These are phyloP conservation scores for Kodamaea restingae DNA, from an alignment of 805 yeast genomes.

Conservation along the genomic window DNA sequence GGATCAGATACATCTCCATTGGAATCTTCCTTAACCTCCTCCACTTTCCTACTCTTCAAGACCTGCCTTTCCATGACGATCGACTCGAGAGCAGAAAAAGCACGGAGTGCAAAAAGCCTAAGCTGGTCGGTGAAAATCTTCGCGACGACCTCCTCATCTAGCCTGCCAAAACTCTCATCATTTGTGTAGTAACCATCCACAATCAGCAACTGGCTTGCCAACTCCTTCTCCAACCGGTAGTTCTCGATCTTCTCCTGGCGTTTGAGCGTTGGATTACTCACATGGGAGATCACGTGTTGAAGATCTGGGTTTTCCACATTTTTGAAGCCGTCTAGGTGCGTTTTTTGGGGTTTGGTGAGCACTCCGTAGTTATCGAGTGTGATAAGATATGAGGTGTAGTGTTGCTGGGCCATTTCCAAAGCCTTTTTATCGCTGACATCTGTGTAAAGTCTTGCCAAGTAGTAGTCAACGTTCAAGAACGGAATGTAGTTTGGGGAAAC, in stretches of 20 bases:
- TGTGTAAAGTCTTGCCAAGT: slow-evolving; percentile 38
- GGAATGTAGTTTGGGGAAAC: slow-evolving; percentile 59
- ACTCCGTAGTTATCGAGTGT: slow-evolving; percentile 21
- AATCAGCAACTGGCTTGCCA: slow-evolving; percentile 40
- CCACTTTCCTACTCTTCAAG: slow-evolving; percentile 41
- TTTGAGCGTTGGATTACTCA: slow-evolving; percentile 38
- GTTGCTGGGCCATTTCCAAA: slow-evolving; percentile 32
- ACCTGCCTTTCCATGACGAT: slow-evolving; percentile 64
- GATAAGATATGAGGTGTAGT: slow-evolving; percentile 33
- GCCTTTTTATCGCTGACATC: slow-evolving; percentile 22
- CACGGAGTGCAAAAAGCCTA: slow-evolving; percentile 45
- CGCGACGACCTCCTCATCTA: slow-evolving; percentile 66
- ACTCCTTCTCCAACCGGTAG: slow-evolving; percentile 55
- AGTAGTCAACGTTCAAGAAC: slow-evolving; percentile 56
- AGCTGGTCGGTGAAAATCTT: slow-evolving; percentile 54
- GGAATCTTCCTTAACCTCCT: slow-evolving; percentile 12
- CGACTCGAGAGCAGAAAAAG: slow-evolving; percentile 56
- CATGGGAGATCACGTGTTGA: slow-evolving; percentile 25
- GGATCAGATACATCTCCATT: slow-evolving; percentile 7
- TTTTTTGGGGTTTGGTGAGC: slow-evolving; percentile 33
- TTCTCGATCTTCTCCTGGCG: slow-evolving; percentile 72
- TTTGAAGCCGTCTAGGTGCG: slow-evolving; percentile 39
- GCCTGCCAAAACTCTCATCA: slow-evolving; percentile 22
- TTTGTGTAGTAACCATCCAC: slow-evolving; percentile 29
- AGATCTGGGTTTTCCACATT: slow-evolving; percentile 39